A percentile compares a stretch with the other conserved stretches of the same genome.
phyloP scores from a whole-genome alignment of 331 rosid species.

The Cydonia oblonga region DNA sequence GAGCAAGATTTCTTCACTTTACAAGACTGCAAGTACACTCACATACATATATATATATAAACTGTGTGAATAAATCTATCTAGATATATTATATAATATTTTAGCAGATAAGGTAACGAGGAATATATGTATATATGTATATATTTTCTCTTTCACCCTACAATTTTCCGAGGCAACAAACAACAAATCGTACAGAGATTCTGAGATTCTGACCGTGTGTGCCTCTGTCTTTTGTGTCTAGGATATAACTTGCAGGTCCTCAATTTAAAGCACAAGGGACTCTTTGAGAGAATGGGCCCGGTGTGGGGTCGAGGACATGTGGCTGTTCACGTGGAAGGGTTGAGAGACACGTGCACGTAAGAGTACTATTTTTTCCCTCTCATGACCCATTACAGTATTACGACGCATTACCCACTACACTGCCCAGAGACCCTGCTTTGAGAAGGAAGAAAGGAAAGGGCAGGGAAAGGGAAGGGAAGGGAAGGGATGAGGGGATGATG shows the following conservation, averaged over 20 bases:
- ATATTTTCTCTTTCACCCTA: too few relatives aligned
- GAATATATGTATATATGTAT: too few relatives aligned
- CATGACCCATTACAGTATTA: not conserved
- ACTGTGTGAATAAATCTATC: too few relatives aligned
- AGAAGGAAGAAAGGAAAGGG: not conserved
- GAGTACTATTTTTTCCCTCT: too few relatives aligned
- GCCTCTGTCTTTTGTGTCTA: constrained; percentile 11
- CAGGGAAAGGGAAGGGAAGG: not conserved
- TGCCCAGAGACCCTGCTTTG: not conserved
- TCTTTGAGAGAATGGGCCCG: not conserved
- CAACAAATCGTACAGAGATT: not conserved
- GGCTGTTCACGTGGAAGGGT: constrained; percentile 18
- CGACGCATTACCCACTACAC: not conserved
- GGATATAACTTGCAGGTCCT: constrained; percentile 40
- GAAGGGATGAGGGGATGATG: not conserved
- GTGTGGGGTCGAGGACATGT: constrained; percentile 23
- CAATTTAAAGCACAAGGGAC: constrained; percentile 41
- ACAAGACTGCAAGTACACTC: not conserved
- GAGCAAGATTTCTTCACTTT: not conserved
- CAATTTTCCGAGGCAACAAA: not conserved
- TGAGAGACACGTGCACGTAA: constrained; percentile 22
- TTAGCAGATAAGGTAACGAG: too few relatives aligned
- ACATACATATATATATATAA: too few relatives aligned
- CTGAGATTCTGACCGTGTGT: not conserved
- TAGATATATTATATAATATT: too few relatives aligned